Base-by-base conservation (phyloP, 2,329 filamentous ascomycete genomes). In the Pleurostoma richardsiae region DNA sequence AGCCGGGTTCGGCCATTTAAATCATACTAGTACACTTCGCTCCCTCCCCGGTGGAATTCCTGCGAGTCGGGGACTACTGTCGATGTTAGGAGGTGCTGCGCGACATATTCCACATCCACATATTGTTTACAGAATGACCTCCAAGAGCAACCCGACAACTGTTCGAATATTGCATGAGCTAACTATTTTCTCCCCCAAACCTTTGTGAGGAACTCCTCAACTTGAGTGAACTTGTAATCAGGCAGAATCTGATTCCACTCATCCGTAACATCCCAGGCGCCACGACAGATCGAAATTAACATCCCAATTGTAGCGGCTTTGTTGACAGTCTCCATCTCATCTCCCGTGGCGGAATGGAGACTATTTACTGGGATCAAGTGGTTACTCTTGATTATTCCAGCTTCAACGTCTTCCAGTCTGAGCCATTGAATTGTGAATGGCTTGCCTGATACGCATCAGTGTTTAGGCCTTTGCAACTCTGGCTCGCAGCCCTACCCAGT, bases 181-280 rank as follows among this genome's bases (percentile, higher is more conserved):
- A 49, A 71, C 38, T 54, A 52, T 50, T 65, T 68, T 10, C 61
- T 67, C 39, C 62, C 55, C 53, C 57, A 64, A 5, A 57, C 52
- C 28, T 51, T 51, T 3, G 43, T 47, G 3, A 78, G 53, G 56
- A 76, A 77, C 6, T 67, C 65, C 44, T 73, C 68, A 3, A 63
- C 53, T 6, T 52, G 42, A 10, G 56, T 64, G 43, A 76, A 75
- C 42, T 65, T 45, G 45, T 68, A 71, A 30, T 72, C 66, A 0
- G 73, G 70, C 40, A 74, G 61, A 33, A 72, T 54, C 49, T 59
- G 52, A 55, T 77, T 78, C 51, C 61, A 69, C 53, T 71, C 68
- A 47, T 67, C 64, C 5, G 68, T 66, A 1, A 69, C 61, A 49
- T 67, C 59, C 71, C 69, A 75, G 1, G 63, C 63, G 3, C 72